These are phyloP conservation scores for Aspergillus sp. DNA, from an alignment of 2,329 filamentous ascomycete genomes.

Conservation along the genomic window DNA sequence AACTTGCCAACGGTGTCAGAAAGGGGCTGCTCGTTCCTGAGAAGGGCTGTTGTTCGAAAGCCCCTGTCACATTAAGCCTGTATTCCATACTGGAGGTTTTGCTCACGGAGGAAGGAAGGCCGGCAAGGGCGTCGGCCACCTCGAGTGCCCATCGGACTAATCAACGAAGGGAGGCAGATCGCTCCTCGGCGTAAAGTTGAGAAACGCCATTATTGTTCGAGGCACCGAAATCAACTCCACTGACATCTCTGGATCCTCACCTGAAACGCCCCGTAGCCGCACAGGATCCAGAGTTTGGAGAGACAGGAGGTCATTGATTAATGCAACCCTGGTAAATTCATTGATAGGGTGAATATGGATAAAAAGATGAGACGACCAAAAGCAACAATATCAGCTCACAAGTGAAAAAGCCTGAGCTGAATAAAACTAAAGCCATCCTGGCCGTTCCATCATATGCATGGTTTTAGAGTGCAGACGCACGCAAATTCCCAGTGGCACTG, in stretches of 20 bases:
- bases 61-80: constrained; percentile 4
- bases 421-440: background rate
- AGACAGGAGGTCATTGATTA: background rate
- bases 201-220: background rate
- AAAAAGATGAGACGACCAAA: background rate
- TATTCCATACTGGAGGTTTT: background rate
- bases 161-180: background rate
- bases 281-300: background rate
- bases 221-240: background rate
- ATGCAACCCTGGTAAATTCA: background rate
- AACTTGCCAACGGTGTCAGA: background rate
- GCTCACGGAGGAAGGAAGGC: background rate
- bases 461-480: background rate
- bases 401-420: background rate
- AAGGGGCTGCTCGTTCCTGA: constrained; percentile 3
- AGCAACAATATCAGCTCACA: background rate
- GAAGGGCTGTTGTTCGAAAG: background rate
- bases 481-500: background rate
- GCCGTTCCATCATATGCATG: background rate
- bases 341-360: background rate
- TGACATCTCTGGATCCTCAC: constrained; percentile 3
- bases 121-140: background rate
- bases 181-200: background rate
- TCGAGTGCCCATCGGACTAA: background rate
- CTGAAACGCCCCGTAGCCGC: constrained; percentile 3